Base-by-base conservation (phyloP, 1,139 yeast species). In the Blastobotrys proliferans region DNA sequence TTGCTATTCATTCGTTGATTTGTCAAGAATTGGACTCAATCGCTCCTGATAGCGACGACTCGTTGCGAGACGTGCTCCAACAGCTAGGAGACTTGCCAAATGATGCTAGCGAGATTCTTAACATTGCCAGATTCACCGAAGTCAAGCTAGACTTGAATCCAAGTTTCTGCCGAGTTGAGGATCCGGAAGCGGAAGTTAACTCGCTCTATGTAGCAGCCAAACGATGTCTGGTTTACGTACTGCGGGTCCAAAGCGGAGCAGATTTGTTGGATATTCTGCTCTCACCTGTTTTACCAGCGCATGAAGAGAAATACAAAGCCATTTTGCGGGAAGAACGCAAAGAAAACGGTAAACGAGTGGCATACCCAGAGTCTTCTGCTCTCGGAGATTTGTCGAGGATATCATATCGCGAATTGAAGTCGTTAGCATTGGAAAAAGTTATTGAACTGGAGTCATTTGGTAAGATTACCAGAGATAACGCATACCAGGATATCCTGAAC, bases 401-500 rank as follows among this genome's bases (percentile, higher is more conserved):
- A 22, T 71, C 79, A 0, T 94, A 83, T 61, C 83, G 86, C 37
- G 87, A 83, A 31, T 70, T 92, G 56, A 92, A 92, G 63, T 81
- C 78, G 50, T 68, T 77, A 57, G 83, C 95, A 0, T 66, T 94
- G 40, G 92, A 84, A 54, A 76, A 82, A 41, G 73, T 92, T 2
- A 69, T 88, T 43, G 86, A 87, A 53, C 68, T 92, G 42, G 97
- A 90, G 59, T 62, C 74, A 1, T 67, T 77, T 60, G 92, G 90
- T 2, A 67, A 73, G 39, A 73, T 88, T 10, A 69, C 83, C 2
- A 73, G 95, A 46, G 68, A 72, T 17, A 79, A 86, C 58, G 79
- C 84, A 25, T 87, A 82, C 61, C 98, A 92, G 60, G 81, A 76
- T 19, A 62, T 92, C 20, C 66, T 92, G 47, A 88, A 88, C 58